Evolutionary conservation across 2,329 filamentous ascomycete species (phyloP), one percentile per base, ranked within the genome.

Genomic region (Pseudogymnoascus sp.): DNA sequence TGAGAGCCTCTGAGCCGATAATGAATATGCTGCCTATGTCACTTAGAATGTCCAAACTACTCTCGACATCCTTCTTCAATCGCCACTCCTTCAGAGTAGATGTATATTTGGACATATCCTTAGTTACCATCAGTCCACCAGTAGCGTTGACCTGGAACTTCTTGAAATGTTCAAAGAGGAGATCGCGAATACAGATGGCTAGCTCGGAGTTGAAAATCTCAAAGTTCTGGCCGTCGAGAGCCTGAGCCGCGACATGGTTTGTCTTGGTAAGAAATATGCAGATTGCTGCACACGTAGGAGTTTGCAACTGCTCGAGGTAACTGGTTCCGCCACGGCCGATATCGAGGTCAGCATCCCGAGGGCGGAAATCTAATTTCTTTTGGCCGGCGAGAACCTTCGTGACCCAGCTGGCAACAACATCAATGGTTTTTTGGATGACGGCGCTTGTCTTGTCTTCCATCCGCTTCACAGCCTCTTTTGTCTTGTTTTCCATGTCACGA

Each of bases 1-100:
- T 80, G 66, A 93, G 78, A 37, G 90, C 90, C 75, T 93, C 90
- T 10, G 88, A 85, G 1, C 92, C 91, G 71, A 99, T 91, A 68
- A 99, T 96, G 75, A 99, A 99, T 62, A 99, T 78, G 73, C 93
- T 97, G 10, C 93, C 93, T 65, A 99, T 92, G 79, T 99, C 95
- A 25, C 92, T 88, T 66, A 99, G 78, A 54, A 96, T 85, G 78
- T 99, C 93, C 68, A 97, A 85, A 63, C 85, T 84, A 23, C 82
- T 82, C 69, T 85, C 83, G 60, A 87, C 85, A 43, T 90, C 85
- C 70, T 87, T 87, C 62, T 84, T 82, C 43, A 93, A 80, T 28
- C 89, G 85, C 92, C 92, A 98, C 36, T 87, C 87, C 67, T 90
- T 87, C 68, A 99, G 82, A 10, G 96, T 85, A 66, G 93, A 89